Percentiles rank a stretch among this genome's conserved stretches.
These are phyloP conservation scores for Ochetophila trinervis DNA, from an alignment of 306 rosid genomes.

Conservation along the genomic window DNA sequence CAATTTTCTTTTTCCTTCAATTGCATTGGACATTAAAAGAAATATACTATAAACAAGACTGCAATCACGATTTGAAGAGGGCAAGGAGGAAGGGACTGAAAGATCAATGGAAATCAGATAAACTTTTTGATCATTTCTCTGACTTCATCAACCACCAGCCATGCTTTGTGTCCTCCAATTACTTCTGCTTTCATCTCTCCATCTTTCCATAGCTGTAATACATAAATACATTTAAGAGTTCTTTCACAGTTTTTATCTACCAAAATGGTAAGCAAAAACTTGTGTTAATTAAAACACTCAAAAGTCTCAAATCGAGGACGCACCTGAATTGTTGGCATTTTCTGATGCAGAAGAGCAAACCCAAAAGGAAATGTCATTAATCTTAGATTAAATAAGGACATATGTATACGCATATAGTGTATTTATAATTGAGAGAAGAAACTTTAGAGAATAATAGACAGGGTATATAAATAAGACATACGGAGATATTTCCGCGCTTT, in stretches of 20 bases:
- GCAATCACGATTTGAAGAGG: neutral
- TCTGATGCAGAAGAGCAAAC: slow-evolving; percentile 39
- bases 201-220: slow-evolving; percentile 81
- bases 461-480: slow-evolving; percentile 28
- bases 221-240: neutral
- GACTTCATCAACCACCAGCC: slow-evolving; percentile 88
- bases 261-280: neutral
- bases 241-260: neutral
- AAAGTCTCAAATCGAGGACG: slow-evolving; percentile 9
- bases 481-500: slow-evolving; percentile 79
- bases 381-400: too few species aligned
- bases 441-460: neutral
- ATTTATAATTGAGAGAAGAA: too few species aligned
- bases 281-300: neutral
- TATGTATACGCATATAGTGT: too few species aligned
- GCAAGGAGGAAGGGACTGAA: neutral
- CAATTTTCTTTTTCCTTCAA: neutral
- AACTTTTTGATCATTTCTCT: slow-evolving; percentile 66
- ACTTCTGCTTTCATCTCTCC: slow-evolving; percentile 90
- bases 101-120: slow-evolving; percentile 8
- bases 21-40: neutral
- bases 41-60: neutral
- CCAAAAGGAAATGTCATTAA: neutral
- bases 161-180: slow-evolving; percentile 81
- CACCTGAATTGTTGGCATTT: slow-evolving; percentile 98